A percentile compares a stretch with the other conserved stretches of the same genome.
phyloP scores from a whole-genome alignment of 176 grass and related monocot species.

The Panicum miliaceum region DNA sequence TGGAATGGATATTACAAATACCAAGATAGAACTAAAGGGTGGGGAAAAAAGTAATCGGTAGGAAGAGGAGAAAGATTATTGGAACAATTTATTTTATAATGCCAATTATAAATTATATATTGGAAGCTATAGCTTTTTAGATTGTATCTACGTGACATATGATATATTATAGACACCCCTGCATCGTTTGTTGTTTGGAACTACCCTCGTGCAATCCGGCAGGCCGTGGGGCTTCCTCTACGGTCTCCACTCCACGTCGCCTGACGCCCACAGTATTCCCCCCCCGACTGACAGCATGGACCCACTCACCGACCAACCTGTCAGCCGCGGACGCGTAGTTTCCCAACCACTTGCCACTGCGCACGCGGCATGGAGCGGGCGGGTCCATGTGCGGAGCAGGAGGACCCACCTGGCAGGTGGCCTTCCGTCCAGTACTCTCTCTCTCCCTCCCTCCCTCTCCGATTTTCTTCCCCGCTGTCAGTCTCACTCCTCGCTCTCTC shows the following conservation, averaged over 20 bases:
- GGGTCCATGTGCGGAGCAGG: conserved; percentile 5
- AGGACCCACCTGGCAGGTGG: conserved; percentile 32
- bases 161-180: no score
- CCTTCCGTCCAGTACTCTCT: conserved; percentile 12
- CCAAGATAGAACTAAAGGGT: no score
- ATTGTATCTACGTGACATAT: no score
- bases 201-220: no score
- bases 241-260: background rate
- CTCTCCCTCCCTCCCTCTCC: background rate
- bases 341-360: background rate
- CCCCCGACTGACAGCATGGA: background rate
- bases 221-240: background rate
- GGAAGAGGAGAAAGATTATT: no score
- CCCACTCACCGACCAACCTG: conserved; percentile 8
- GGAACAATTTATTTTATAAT: no score
- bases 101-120: no score
- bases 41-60: no score
- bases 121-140: no score
- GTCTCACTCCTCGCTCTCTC: conserved; percentile 33
- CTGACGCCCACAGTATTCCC: background rate
- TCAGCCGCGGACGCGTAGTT: conserved; percentile 11
- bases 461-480: conserved; percentile 6
- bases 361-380: conserved; percentile 8
- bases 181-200: no score
- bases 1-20: no score